phyloP scores from a whole-genome alignment of 352 stramenopile species.

The Pilasporangium apinafurcum region DNA sequence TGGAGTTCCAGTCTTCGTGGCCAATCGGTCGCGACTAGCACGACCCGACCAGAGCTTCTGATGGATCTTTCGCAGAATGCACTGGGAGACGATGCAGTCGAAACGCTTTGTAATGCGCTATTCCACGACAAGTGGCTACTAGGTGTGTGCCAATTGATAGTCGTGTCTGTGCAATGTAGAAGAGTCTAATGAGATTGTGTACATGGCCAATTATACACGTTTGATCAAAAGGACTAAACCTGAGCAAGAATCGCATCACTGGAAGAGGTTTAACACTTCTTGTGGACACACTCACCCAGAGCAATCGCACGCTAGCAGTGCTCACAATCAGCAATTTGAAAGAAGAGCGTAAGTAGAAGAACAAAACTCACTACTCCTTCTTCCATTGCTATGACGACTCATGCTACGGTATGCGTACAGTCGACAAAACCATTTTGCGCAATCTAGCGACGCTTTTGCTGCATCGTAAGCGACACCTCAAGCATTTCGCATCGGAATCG shows the following conservation, averaged over 20 bases:
- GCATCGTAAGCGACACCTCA: slow-evolving; percentile 15
- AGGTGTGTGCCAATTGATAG: slow-evolving; percentile 9
- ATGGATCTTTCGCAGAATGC: slow-evolving; percentile 45
- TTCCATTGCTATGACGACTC: too few relatives aligned
- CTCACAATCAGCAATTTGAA: slow-evolving; percentile 24
- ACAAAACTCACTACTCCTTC: slow-evolving; percentile 2
- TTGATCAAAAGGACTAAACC: too few relatives aligned
- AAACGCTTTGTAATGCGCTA: slow-evolving; percentile 40
- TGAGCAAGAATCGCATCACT: slow-evolving; percentile 36
- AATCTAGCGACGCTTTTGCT: slow-evolving; percentile 15
- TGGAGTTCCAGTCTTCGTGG: slow-evolving; percentile 56
- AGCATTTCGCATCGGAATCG: slow-evolving; percentile 28
- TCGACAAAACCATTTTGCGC: slow-evolving; percentile 6
- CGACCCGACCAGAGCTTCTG: slow-evolving; percentile 13
- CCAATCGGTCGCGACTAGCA: slow-evolving; percentile 1
- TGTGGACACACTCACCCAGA: slow-evolving; percentile 26
- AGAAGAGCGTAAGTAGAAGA: slow-evolving; percentile 11
- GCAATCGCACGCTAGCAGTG: slow-evolving; percentile 41
- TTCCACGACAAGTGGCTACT: slow-evolving; percentile 66
- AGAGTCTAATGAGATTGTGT: neutral
- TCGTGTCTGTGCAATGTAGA: neutral
- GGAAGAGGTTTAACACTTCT: slow-evolving; percentile 16
- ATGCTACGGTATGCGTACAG: neutral
- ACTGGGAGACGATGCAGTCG: slow-evolving; percentile 26
- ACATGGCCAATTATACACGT: slow-evolving; percentile 6